These are phyloP conservation scores for Phytophthora cryptogea DNA, from an alignment of 352 stramenopile genomes.

Conservation along the genomic window DNA sequence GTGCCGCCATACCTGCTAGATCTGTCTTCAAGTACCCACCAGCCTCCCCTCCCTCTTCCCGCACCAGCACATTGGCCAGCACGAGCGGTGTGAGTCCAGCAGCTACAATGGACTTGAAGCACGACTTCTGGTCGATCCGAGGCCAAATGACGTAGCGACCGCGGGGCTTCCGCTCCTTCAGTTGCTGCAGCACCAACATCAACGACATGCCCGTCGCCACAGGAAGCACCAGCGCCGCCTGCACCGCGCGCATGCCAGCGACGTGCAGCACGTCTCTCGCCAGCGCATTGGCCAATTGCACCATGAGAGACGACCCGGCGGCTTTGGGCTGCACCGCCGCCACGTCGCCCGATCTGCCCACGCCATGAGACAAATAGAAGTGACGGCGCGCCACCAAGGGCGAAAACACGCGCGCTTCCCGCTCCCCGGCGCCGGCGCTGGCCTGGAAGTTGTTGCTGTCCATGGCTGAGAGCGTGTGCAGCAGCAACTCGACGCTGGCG, in stretches of 20 bases:
- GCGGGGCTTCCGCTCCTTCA: conserved; percentile 61
- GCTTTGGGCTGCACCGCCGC: conserved; percentile 98
- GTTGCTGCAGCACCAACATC: conserved; percentile 86
- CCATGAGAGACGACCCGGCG: conserved; percentile 95
- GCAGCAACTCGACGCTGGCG: conserved; percentile 81
- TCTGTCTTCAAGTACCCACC: conserved; percentile 91
- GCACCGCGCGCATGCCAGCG: conserved; percentile 69
- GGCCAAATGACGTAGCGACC: conserved; percentile 91
- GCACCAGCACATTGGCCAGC: conserved; percentile 70
- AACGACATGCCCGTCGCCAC: conserved; percentile 98
- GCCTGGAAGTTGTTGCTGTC: conserved; percentile 95
- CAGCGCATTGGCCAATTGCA: conserved; percentile 93
- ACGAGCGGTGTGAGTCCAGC: conserved; percentile 93
- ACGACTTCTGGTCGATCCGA: conserved; percentile 99
- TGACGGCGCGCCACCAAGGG: conserved; percentile 85
- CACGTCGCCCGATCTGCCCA: conserved; percentile 98
- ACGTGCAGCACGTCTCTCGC: conserved; percentile 90
- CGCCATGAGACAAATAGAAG: conserved; percentile 95
- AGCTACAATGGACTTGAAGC: conserved; percentile 97
- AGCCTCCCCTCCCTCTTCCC: conserved; percentile 49
- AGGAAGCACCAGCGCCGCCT: conserved; percentile 92
- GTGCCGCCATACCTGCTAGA: conserved; percentile 68
- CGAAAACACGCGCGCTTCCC: conserved; percentile 94
- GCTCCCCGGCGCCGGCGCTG: conserved; percentile 95
- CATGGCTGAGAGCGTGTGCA: conserved; percentile 90